These are phyloP conservation scores for Bisporella sp. DNA, from an alignment of 2,329 filamentous ascomycete genomes.

Conservation along the genomic window DNA sequence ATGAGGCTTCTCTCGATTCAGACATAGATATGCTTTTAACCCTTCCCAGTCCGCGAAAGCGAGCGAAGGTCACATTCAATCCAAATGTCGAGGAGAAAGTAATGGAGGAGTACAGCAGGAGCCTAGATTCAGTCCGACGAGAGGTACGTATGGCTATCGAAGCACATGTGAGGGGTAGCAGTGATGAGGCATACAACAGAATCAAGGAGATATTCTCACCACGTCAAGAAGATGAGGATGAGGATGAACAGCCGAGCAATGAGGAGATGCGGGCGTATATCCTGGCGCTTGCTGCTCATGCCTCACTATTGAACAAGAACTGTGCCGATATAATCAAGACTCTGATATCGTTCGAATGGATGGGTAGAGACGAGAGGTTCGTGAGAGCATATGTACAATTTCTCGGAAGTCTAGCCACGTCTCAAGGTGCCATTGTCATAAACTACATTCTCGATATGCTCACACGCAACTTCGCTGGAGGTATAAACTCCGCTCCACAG, in stretches of 20 bases:
- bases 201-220: slow-evolving; percentile 48
- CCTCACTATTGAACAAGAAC: slow-evolving; percentile 51
- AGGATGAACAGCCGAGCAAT: slow-evolving; percentile 16
- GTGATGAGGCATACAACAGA: slow-evolving; percentile 51
- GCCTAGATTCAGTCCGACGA: slow-evolving; percentile 20
- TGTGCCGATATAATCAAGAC: slow-evolving; percentile 52
- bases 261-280: slow-evolving; percentile 48
- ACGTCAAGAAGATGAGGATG: slow-evolving; percentile 20
- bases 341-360: slow-evolving; percentile 56
- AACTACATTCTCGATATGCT: slow-evolving; percentile 71
- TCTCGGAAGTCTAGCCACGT: slow-evolving; percentile 67
- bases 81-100: slow-evolving; percentile 27
- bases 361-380: slow-evolving; percentile 58
- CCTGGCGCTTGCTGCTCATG: slow-evolving; percentile 54
- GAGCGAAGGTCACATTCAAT: slow-evolving; percentile 25
- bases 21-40: slow-evolving; percentile 17
- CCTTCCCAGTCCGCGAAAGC: slow-evolving; percentile 22
- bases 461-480: slow-evolving; percentile 64
- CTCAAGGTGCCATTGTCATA: slow-evolving; percentile 68
- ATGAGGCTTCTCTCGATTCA: slow-evolving; percentile 20
- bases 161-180: slow-evolving; percentile 47
- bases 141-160: slow-evolving; percentile 38
- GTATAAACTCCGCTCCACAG: slow-evolving; percentile 21
- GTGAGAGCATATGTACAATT: slow-evolving; percentile 62
- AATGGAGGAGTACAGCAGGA: slow-evolving; percentile 21